Evolutionary conservation across 2,329 filamentous ascomycete species (phyloP).

Genomic region (Colletotrichum karsti): DNA sequence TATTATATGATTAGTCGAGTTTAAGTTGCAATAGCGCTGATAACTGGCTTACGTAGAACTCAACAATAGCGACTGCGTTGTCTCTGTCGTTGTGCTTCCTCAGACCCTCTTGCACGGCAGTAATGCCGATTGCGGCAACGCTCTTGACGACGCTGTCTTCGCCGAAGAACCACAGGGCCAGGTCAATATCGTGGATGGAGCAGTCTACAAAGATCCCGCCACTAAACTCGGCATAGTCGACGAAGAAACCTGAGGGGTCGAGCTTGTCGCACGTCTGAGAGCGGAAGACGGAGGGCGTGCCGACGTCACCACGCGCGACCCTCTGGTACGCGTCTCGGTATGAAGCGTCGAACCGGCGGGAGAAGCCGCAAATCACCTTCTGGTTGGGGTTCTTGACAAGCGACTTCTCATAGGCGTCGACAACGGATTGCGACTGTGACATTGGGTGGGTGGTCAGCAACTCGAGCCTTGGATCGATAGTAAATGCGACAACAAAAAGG

Average conservation of each 20-base stretch:
- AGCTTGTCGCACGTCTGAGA: conserved; percentile 75
- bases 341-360: no score
- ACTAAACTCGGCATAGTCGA: conserved; percentile 70
- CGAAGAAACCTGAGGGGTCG: conserved; percentile 73
- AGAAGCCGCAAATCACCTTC: conserved; percentile 66
- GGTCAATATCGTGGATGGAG: conserved; percentile 72
- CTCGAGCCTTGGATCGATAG: background rate
- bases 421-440: conserved; percentile 64
- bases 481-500: no score
- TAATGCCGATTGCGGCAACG: conserved; percentile 40
- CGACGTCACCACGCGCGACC: conserved; percentile 63
- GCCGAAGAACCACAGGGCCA: conserved; percentile 43
- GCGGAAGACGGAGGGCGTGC: conserved; percentile 67
- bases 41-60: conserved; percentile 55
- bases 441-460: background rate
- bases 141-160: conserved; percentile 41
- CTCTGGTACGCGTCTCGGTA: conserved; percentile 68
- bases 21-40: rapidly evolving
- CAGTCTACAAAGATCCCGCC: conserved; percentile 78
- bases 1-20: background rate
- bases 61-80: conserved; percentile 61
- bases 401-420: conserved; percentile 59
- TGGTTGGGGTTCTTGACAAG: conserved; percentile 56
- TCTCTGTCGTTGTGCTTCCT: conserved; percentile 41
- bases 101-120: conserved; percentile 41